Evolutionary conservation across 139 green algal genomes (phyloP), one percentile per base, ranked within the genome.

Genomic region (Coelastrella sp.): DNA sequence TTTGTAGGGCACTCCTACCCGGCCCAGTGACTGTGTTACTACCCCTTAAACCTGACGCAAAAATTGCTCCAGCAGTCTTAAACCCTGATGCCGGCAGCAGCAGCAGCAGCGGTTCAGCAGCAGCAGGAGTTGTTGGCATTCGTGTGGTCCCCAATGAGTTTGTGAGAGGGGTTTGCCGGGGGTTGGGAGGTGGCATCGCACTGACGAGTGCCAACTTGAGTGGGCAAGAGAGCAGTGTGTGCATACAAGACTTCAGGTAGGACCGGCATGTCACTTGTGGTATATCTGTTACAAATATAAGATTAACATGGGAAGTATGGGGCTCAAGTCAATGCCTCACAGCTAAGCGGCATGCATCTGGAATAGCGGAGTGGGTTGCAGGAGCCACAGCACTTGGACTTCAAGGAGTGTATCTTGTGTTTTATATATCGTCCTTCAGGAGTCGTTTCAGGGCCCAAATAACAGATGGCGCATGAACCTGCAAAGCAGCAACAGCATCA

Each of bases 21-120:
- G 96, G 96, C 7, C 91, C 96, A 4, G 91, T 97, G 54, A 98
- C 96, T 13, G 64, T 98, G 56, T 75, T 98, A 65, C 90, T 98
- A 59, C 71, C 65, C 23, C 11, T 83, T 5, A 83, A n/a, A 14
- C 13, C 75, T 2, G 91, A 91, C 54, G 93, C 93, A 8, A 90
- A 92, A 3, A 91, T 98, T 22, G 91, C 90, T 5, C 4, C 85
- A 32, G 75, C 8, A 4, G 61, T 90, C 5, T 61, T 90, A 5
- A 19, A 79, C 82, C 16, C 14, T 5, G 7, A 85, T 11, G 10
- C 57, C 4, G 58, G 8, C n/a, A 22, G 58, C 74, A 75, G 73
- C 57, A 80, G 96, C 93, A 23, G 61, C 93, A 32, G 19, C 23
- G 0, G 93, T 13, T 16, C 58, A 74, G 71, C 84, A 23, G 95